Percentiles rank a stretch among this genome's conserved stretches.
phyloP scores from a whole-genome alignment of 164 flowering plant species.

The Macadamia tetraphylla region DNA sequence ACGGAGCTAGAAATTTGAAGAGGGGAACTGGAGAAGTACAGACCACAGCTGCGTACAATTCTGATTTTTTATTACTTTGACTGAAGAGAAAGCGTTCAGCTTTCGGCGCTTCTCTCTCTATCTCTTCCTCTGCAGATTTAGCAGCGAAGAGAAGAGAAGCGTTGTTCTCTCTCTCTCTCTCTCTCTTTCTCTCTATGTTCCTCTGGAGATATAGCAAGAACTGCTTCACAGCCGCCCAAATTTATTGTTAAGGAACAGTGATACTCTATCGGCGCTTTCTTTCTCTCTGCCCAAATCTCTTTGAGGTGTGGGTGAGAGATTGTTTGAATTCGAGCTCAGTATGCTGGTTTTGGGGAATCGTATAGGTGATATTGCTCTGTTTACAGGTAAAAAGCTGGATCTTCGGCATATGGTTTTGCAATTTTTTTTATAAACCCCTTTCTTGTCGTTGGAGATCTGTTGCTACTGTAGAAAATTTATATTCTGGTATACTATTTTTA shows the following conservation, averaged over 20 bases:
- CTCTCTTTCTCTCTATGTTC: background rate
- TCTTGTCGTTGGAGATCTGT: background rate
- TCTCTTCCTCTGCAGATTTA: slow-evolving; percentile 11
- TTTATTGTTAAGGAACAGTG: background rate
- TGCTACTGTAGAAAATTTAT: too few relatives aligned
- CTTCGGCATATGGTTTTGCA: background rate
- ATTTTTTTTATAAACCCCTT: background rate
- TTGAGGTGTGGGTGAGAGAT: background rate
- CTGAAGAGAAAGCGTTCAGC: slow-evolving; percentile 28
- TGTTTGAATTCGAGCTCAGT: slow-evolving; percentile 1
- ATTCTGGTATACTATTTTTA: background rate
- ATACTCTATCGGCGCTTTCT: slow-evolving; percentile 1
- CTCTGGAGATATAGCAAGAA: background rate
- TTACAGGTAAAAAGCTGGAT: slow-evolving; percentile 4
- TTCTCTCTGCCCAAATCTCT: slow-evolving; percentile 1
- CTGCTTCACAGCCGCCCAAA: background rate
- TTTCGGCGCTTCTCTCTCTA: slow-evolving; percentile 32
- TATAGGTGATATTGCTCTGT: background rate
- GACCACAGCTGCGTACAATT: too few relatives aligned
- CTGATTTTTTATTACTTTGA: slow-evolving; percentile 23
- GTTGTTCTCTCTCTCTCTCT: background rate
- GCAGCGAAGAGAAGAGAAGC: background rate
- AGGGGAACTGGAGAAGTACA: too few relatives aligned
- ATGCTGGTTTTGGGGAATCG: slow-evolving; percentile 2
- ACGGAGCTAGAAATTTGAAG: too few relatives aligned